A percentile compares a stretch with the other conserved stretches of the same genome.
Conservation (phyloP, 1,284 basidiomycete genomes). For the Cryptococcus depauperatus region DNA sequence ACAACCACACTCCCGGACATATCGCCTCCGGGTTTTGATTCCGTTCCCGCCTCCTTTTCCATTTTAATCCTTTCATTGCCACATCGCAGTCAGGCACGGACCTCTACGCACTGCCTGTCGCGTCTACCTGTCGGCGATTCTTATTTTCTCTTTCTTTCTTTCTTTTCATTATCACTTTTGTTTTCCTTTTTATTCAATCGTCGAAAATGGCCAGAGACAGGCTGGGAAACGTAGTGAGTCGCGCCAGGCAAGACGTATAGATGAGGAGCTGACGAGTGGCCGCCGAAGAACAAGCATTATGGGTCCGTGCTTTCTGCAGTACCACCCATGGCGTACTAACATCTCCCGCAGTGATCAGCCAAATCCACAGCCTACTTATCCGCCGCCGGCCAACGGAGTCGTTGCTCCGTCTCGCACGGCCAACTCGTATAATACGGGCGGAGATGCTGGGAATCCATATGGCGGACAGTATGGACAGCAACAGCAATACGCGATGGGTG, state of each 20-base stretch:
- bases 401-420: slow-evolving; percentile 23
- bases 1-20: too few species aligned
- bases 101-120: too few species aligned
- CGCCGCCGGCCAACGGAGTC: slow-evolving; percentile 30
- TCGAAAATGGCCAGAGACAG: slow-evolving; percentile 33
- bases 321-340: not conserved
- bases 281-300: slow-evolving; percentile 24
- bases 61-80: too few species aligned
- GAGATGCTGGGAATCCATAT: slow-evolving; percentile 13
- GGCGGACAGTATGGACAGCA: slow-evolving; percentile 38
- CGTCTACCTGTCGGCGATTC: too few species aligned
- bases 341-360: slow-evolving; percentile 17
- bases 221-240: slow-evolving; percentile 27
- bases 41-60: too few species aligned
- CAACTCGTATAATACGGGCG: slow-evolving; percentile 30
- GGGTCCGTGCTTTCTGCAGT: slow-evolving; percentile 15
- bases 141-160: not conserved
- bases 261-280: not conserved
- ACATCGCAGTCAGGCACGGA: too few species aligned
- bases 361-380: slow-evolving; percentile 27
- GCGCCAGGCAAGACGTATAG: not conserved
- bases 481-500: slow-evolving; percentile 31
- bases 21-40: too few species aligned
- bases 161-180: not conserved
- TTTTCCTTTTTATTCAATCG: not conserved